A percentile compares a stretch with the other conserved stretches of the same genome.
Evolutionary conservation across 2,329 filamentous ascomycete species (phyloP).

Genomic region (Xylariales sp.): DNA sequence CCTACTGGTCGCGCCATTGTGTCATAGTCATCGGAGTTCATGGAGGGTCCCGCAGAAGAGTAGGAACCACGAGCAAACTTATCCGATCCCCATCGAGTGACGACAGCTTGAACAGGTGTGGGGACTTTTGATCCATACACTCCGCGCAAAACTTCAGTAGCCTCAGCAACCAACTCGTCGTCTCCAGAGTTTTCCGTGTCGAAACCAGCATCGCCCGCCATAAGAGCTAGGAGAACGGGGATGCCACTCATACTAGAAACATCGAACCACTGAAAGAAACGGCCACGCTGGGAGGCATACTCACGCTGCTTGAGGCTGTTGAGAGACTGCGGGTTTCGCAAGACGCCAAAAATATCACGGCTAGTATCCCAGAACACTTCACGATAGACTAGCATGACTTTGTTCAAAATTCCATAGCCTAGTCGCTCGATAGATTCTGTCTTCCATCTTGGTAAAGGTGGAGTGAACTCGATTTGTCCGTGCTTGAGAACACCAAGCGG

Average conservation of each 20-base stretch:
- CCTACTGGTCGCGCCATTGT: slow-evolving; percentile 80
- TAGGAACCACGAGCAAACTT: slow-evolving; percentile 92
- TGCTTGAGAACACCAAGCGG: slow-evolving; percentile 89
- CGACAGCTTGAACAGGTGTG: slow-evolving; percentile 75
- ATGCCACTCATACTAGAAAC: slow-evolving; percentile 84
- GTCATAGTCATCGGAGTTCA: slow-evolving; percentile 86
- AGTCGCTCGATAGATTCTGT: slow-evolving; percentile 72
- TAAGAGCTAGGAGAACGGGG: slow-evolving; percentile 82
- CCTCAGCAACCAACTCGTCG: slow-evolving; percentile 72
- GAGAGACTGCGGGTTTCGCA: slow-evolving; percentile 67
- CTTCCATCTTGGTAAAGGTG: slow-evolving; percentile 86
- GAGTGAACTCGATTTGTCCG: slow-evolving; percentile 78
- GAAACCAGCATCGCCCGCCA: slow-evolving; percentile 92
- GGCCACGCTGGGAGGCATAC: slow-evolving; percentile 74
- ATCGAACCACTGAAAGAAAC: slow-evolving; percentile 98
- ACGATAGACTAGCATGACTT: slow-evolving; percentile 87
- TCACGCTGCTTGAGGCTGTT: slow-evolving; percentile 74
- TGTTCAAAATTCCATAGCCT: slow-evolving; percentile 92
- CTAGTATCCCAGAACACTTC: slow-evolving; percentile 85
- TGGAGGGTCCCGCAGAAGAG: slow-evolving; percentile 82
- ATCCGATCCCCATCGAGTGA: slow-evolving; percentile 91
- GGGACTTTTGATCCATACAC: slow-evolving; percentile 73
- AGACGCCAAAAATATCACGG: slow-evolving; percentile 88
- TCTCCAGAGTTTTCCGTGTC: slow-evolving; percentile 78
- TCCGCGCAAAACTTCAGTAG: slow-evolving; percentile 70